Conservation (phyloP, 2,329 filamentous ascomycete genomes). For the Xylariomycetidae sp. region DNA sequence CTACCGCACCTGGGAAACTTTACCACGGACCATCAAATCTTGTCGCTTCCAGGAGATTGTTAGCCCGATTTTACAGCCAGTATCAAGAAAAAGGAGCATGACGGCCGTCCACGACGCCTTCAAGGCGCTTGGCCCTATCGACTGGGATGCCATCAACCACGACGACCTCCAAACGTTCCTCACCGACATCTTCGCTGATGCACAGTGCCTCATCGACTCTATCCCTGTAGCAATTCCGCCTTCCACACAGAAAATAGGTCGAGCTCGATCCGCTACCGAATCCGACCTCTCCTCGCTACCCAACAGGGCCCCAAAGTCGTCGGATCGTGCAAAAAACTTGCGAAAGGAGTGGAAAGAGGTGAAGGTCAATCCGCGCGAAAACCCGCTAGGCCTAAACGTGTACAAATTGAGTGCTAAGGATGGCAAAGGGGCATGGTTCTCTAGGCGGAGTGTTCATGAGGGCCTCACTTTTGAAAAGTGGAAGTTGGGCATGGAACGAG, state of each 20-base stretch:
- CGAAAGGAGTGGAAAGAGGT: conserved; percentile 84
- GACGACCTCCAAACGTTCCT: conserved; percentile 52
- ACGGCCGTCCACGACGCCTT: conserved; percentile 42
- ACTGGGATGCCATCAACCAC: conserved; percentile 38
- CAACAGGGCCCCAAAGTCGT: conserved; percentile 44
- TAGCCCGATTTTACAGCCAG: no score
- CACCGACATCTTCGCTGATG: conserved; percentile 57
- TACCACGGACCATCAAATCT: no score
- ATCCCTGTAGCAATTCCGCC: conserved; percentile 54
- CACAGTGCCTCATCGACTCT: conserved; percentile 70
- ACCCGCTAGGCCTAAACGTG: conserved; percentile 70
- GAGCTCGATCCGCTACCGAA: conserved; percentile 52
- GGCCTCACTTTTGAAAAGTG: conserved; percentile 73
- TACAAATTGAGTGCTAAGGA: conserved; percentile 79
- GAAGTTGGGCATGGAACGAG: conserved; percentile 69
- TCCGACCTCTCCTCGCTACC: conserved; percentile 42
- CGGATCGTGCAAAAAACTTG: conserved; percentile 50
- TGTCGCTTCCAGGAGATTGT: no score
- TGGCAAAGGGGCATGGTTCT: conserved; percentile 85
- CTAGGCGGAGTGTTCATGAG: conserved; percentile 75
- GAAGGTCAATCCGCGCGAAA: conserved; percentile 66
- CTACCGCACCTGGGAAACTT: no score
- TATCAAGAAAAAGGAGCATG: conserved; percentile 13
- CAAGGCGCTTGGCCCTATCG: conserved; percentile 46
- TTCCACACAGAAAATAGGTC: conserved; percentile 37